phyloP scores from a whole-genome alignment of 106 monocot species.

The Ottelia alismoides region DNA sequence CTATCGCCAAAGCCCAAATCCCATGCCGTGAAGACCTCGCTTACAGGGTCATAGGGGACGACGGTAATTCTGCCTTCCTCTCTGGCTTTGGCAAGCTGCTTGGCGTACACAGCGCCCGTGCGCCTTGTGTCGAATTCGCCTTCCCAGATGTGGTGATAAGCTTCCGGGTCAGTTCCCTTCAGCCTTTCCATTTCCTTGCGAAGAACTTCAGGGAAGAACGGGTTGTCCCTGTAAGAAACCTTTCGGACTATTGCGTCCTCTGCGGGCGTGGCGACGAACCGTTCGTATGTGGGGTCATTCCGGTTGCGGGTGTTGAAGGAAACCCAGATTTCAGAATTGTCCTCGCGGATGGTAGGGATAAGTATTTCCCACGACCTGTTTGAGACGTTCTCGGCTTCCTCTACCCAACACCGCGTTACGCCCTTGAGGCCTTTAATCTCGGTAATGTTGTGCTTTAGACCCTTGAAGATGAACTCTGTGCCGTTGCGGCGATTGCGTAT shows the following conservation, averaged over 20 bases:
- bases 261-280: not conserved
- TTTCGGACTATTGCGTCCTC: not conserved
- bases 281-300: not conserved
- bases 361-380: not conserved
- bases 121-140: not conserved
- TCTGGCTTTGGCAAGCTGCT: not conserved
- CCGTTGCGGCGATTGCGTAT: not conserved
- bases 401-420: not conserved
- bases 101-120: not conserved
- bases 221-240: not conserved
- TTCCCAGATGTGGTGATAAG: not conserved
- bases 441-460: not conserved
- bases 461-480: not conserved
- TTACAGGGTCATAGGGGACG: not conserved
- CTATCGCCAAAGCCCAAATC: not conserved
- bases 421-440: not conserved
- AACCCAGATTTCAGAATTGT: not conserved
- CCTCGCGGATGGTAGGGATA: not conserved
- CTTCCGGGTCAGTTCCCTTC: not conserved
- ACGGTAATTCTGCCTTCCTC: not conserved
- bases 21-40: not conserved
- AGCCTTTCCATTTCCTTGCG: not conserved
- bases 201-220: not conserved
- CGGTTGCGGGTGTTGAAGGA: not conserved
- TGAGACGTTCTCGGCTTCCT: not conserved